These are phyloP conservation scores for Fistulina hepatica DNA, from an alignment of 1,284 basidiomycete species.

Conservation along the genomic window DNA sequence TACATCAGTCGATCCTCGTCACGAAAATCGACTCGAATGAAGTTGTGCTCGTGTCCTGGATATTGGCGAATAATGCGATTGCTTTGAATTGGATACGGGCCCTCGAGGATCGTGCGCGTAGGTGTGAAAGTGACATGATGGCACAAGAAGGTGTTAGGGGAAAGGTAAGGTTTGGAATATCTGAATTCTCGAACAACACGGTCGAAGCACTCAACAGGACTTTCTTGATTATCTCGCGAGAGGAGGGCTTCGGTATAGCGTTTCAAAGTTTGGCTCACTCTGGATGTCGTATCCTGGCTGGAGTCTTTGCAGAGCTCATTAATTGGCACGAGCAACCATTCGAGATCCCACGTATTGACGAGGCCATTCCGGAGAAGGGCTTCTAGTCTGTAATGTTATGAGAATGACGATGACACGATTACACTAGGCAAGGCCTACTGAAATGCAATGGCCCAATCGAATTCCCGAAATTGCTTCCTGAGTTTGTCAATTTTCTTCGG, in stretches of 20 bases:
- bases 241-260: slow-evolving; percentile 37
- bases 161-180: slow-evolving; percentile 13
- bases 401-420: too few relatives aligned
- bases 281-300: slow-evolving; percentile 17
- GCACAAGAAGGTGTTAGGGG: slow-evolving; percentile 37
- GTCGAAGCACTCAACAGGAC: slow-evolving; percentile 39
- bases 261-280: slow-evolving; percentile 39
- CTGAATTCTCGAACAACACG: slow-evolving; percentile 23
- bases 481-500: slow-evolving; percentile 35
- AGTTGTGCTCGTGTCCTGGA: slow-evolving; percentile 44
- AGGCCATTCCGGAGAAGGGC: slow-evolving; percentile 48
- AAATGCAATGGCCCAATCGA: slow-evolving; percentile 54
- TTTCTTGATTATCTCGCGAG: slow-evolving; percentile 30
- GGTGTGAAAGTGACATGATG: slow-evolving; percentile 63
- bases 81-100: slow-evolving; percentile 58
- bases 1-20: slow-evolving; percentile 66
- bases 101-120: slow-evolving; percentile 59
- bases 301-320: slow-evolving; percentile 28
- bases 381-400: too few relatives aligned
- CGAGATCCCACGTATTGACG: slow-evolving; percentile 44
- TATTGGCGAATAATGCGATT: slow-evolving; percentile 53
- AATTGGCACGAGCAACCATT: slow-evolving; percentile 33
- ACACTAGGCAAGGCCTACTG: too few relatives aligned
- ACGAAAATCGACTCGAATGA: slow-evolving; percentile 70
- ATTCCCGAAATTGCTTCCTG: slow-evolving; percentile 29